Percentiles rank a stretch among this genome's conserved stretches.
These are phyloP conservation scores for Pycnococcus provasolii DNA, from an alignment of 139 green algal species.

Conservation along the genomic window DNA sequence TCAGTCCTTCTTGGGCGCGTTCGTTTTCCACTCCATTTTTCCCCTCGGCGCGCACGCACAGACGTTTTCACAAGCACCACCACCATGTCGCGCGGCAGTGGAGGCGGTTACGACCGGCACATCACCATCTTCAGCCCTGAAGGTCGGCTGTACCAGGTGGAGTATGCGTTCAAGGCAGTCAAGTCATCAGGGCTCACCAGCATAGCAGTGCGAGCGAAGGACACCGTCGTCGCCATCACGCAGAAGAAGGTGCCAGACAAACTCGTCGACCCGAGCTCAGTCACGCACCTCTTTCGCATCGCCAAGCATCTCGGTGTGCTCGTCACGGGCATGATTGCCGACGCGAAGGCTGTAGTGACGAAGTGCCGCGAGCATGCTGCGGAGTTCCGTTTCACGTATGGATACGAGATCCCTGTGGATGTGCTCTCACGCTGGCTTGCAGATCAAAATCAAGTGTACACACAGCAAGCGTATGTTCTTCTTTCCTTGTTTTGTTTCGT, in stretches of 20 bases:
- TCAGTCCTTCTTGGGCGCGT: too few species aligned
- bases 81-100: conserved; percentile 58
- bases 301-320: conserved; percentile 83
- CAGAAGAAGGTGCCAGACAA: conserved; percentile 75
- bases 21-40: too few species aligned
- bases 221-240: conserved; percentile 83
- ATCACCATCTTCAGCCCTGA: conserved; percentile 97
- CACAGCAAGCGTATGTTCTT: conserved; percentile 50
- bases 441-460: conserved; percentile 95
- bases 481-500: too few species aligned
- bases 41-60: neutral
- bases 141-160: conserved; percentile 88
- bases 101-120: conserved; percentile 75
- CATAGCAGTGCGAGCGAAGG: conserved; percentile 80
- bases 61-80: neutral
- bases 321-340: conserved; percentile 64
- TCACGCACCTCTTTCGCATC: conserved; percentile 80
- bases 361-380: conserved; percentile 32
- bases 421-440: conserved; percentile 78
- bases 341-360: conserved; percentile 10
- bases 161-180: conserved; percentile 98
- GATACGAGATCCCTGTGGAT: conserved; percentile 92
- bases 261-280: conserved; percentile 76
- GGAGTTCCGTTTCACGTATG: conserved; percentile 87
- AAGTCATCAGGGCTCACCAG: conserved; percentile 77